phyloP scores from a whole-genome alignment of 305 asterid species.

The Fraxinus albicans region DNA sequence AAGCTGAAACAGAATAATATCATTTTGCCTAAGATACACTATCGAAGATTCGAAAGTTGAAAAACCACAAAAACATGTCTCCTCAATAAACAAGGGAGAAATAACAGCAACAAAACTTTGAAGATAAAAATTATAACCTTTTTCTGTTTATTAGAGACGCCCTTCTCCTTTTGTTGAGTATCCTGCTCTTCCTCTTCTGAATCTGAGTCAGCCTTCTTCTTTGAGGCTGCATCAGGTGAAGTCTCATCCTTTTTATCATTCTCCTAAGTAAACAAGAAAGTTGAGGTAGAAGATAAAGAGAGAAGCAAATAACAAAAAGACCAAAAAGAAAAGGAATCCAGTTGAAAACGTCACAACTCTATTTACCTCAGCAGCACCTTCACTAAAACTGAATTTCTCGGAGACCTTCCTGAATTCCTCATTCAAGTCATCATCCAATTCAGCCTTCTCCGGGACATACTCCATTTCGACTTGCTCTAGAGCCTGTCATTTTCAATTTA shows the following conservation, averaged over 20 bases:
- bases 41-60: background rate
- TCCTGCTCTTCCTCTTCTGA: slow-evolving; percentile 82
- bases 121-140: slow-evolving; percentile 44
- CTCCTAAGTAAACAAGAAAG: slow-evolving; percentile 42
- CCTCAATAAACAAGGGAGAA: background rate
- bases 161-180: slow-evolving; percentile 65
- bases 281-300: background rate
- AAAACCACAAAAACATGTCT: background rate
- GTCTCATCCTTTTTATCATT: slow-evolving; percentile 61
- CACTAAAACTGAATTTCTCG: slow-evolving; percentile 75
- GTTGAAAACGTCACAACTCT: background rate
- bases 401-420: slow-evolving; percentile 83
- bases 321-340: background rate
- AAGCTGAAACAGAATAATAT: slow-evolving; percentile 48
- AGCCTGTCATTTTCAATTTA: slow-evolving; percentile 32
- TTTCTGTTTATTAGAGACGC: slow-evolving; percentile 87
- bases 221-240: slow-evolving; percentile 52
- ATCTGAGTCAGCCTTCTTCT: slow-evolving; percentile 85
- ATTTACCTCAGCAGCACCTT: slow-evolving; percentile 60
- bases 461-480: slow-evolving; percentile 71
- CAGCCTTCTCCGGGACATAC: slow-evolving; percentile 87
- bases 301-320: background rate
- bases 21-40: background rate
- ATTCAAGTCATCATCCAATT: slow-evolving; percentile 57
- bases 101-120: background rate